phyloP scores from a whole-genome alignment of 2,329 filamentous ascomycete species.

The Phialophora expanda region DNA sequence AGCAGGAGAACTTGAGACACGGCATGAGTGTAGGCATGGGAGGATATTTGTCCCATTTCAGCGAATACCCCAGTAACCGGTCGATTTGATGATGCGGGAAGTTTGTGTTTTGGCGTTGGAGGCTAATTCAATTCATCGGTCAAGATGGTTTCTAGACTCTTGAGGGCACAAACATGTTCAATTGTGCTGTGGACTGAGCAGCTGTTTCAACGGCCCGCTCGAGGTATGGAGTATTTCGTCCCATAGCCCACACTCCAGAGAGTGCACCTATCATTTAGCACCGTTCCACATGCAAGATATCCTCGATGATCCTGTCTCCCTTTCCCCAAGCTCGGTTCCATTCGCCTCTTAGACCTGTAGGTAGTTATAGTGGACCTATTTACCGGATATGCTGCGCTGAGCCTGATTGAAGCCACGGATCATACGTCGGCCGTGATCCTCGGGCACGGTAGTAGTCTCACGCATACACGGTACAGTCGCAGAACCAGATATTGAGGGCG shows the following conservation, averaged over 20 bases:
- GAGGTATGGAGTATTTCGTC: background rate
- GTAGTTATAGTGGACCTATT: background rate
- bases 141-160: slow-evolving; percentile 1
- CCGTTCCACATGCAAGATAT: background rate
- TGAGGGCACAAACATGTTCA: background rate
- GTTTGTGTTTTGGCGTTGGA: background rate
- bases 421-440: no score
- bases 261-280: background rate
- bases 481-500: no score
- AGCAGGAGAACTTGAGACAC: background rate
- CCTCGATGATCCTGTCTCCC: background rate
- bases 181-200: background rate
- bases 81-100: background rate
- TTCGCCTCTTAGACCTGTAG: background rate
- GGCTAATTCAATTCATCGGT: background rate
- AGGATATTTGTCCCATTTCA: background rate
- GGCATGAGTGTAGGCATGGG: background rate
- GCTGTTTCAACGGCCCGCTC: background rate
- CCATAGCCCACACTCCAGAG: background rate
- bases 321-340: background rate
- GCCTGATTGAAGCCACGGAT: no score
- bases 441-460: no score
- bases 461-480: no score
- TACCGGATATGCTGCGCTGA: no score
- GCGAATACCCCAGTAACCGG: slow-evolving; percentile 1